Conservation (phyloP, 148 eudicot species). For the Chenopodium suecicum region DNA sequence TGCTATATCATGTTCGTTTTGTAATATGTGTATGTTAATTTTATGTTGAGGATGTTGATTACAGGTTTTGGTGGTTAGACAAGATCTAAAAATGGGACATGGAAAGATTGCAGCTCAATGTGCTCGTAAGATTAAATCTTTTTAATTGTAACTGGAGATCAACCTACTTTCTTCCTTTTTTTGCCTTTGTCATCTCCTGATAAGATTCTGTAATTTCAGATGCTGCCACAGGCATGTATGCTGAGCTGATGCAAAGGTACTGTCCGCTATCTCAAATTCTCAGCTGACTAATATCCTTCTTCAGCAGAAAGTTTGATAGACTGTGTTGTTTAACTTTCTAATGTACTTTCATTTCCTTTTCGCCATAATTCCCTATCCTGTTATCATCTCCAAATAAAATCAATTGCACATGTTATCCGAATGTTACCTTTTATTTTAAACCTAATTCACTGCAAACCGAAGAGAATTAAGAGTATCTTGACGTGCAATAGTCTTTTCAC, state of each 20-base stretch:
- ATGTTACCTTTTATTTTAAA: neutral
- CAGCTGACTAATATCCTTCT: neutral
- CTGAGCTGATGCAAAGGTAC: conserved; percentile 79
- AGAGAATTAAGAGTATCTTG: neutral
- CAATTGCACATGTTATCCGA: neutral
- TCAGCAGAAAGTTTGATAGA: neutral
- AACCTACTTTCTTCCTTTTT: neutral
- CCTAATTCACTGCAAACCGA: neutral
- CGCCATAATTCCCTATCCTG: neutral
- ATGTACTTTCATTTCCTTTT: neutral
- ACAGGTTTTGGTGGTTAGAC: conserved; percentile 93
- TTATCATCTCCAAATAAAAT: neutral
- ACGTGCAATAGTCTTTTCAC: neutral
- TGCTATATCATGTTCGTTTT: neutral
- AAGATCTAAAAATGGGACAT: conserved; percentile 90
- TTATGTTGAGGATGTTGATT: conserved; percentile 12
- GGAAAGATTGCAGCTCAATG: conserved; percentile 96
- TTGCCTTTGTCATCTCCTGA: conserved; percentile 8
- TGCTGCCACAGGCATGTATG: conserved; percentile 90
- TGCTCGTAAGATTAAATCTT: conserved; percentile 64
- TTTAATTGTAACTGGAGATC: neutral
- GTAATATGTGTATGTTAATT: neutral
- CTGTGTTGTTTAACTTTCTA: neutral
- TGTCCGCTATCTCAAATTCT: neutral
- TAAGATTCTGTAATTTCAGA: conserved; percentile 38